Evolutionary conservation across 495 filamentous ascomycete genomes (phyloP).

Genomic region (Talaromyces trachyspermus): DNA sequence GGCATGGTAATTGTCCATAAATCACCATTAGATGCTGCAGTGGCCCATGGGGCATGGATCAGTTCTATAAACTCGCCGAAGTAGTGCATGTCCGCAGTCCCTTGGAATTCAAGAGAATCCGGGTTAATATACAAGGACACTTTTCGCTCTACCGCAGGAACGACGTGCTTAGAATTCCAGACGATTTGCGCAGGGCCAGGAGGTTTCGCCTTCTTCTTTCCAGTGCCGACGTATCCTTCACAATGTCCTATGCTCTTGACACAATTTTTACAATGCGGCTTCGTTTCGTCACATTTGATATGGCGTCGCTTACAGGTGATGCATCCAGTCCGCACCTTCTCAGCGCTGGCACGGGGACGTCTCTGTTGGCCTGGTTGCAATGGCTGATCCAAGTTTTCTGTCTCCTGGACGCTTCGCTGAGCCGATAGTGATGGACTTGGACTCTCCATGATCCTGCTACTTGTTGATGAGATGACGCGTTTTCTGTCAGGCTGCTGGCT

Average conservation of each 20-base stretch:
- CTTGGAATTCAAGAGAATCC: neutral
- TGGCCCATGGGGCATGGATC: neutral
- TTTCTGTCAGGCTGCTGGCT: too few relatives aligned
- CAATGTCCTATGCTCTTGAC: constrained; percentile 35
- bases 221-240: neutral
- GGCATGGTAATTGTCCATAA: neutral
- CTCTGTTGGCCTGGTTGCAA: neutral
- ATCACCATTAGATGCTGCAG: neutral
- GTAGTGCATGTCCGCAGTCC: neutral
- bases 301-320: constrained; percentile 35
- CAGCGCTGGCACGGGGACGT: neutral
- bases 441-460: neutral
- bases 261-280: constrained; percentile 36
- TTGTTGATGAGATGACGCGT: too few relatives aligned
- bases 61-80: neutral
- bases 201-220: neutral
- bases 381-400: neutral
- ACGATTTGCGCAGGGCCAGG: neutral
- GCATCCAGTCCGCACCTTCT: constrained; percentile 21
- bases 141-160: neutral
- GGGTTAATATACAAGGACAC: neutral
- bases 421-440: neutral
- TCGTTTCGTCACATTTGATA: constrained; percentile 38
- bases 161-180: neutral
- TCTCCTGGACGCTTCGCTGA: neutral